Percentiles rank a stretch among this genome's conserved stretches.
Conservation (phyloP, 768 basidiomycete species). For the Sistotremastrum niveocremeum region DNA sequence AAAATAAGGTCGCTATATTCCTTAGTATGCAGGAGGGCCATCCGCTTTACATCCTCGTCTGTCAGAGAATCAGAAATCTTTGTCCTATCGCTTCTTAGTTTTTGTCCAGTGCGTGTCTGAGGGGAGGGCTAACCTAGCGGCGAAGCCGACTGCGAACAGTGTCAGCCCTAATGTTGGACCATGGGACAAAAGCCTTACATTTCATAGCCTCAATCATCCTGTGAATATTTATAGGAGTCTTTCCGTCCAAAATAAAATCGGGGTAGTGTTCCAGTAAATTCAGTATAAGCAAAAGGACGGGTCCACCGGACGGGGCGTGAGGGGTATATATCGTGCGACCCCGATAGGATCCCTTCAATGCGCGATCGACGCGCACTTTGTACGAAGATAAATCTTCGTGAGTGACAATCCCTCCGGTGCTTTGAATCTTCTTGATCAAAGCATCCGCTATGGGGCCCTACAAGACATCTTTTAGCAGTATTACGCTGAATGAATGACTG, state of each 20-base stretch:
- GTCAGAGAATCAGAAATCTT: constrained; percentile 71
- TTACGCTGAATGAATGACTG: constrained; percentile 6
- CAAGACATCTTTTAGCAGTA: constrained; percentile 4
- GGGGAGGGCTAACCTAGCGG: constrained; percentile 30
- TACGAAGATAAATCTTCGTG: constrained; percentile 64
- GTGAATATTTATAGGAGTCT: constrained; percentile 58
- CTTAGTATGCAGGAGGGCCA: constrained; percentile 57
- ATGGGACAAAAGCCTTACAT: constrained; percentile 29
- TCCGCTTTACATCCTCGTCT: constrained; percentile 36
- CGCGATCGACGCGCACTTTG: constrained; percentile 49
- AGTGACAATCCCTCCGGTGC: constrained; percentile 70
- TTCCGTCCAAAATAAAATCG: constrained; percentile 29
- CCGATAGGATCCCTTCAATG: constrained; percentile 66
- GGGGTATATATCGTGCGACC: constrained; percentile 74
- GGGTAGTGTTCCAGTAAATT: constrained; percentile 72
- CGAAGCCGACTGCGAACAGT: constrained; percentile 40
- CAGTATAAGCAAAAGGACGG: constrained; percentile 84
- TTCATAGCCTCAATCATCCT: constrained; percentile 77
- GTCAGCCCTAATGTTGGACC: constrained; percentile 1
- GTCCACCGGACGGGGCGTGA: constrained; percentile 76
- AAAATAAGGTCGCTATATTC: constrained; percentile 48
- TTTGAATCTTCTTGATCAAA: constrained; percentile 53
- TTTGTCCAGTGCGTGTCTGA: background rate
- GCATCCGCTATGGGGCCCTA: constrained; percentile 75
- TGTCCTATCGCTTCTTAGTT: constrained; percentile 35